Conservation (phyloP, 768 basidiomycete species). For the Tulasnella sp. region DNA sequence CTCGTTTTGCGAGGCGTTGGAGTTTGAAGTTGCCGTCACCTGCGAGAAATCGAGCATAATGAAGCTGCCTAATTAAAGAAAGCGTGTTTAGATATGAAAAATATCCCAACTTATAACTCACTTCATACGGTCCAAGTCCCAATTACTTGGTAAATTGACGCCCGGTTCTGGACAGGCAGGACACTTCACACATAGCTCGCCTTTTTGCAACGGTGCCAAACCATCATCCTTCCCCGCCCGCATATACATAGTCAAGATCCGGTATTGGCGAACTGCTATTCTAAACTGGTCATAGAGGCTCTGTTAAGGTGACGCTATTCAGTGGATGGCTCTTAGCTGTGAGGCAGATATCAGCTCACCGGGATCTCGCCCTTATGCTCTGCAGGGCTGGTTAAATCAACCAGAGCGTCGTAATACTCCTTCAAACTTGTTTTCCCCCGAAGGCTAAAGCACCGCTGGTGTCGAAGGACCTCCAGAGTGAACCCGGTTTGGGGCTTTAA, state of each 20-base stretch:
- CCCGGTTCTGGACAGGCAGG: neutral
- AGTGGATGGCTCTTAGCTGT: too few relatives aligned
- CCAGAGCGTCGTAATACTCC: neutral
- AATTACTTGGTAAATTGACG: neutral
- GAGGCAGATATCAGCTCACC: too few relatives aligned
- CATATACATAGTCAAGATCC: neutral
- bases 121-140: neutral
- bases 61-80: neutral
- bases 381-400: neutral
- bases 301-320: neutral
- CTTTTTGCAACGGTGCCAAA: neutral
- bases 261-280: neutral
- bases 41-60: neutral
- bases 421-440: neutral
- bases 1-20: neutral
- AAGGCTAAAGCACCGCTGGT: neutral
- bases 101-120: neutral
- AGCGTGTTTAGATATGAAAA: too few relatives aligned
- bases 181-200: neutral
- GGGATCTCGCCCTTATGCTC: too few relatives aligned
- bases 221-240: neutral
- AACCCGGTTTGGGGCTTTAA: neutral
- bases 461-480: neutral
- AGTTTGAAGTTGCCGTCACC: slow-evolving; percentile 1
- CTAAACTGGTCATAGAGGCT: neutral